Conservation (phyloP, 306 rosid genomes). For the Heteromeles arbutifolia region DNA sequence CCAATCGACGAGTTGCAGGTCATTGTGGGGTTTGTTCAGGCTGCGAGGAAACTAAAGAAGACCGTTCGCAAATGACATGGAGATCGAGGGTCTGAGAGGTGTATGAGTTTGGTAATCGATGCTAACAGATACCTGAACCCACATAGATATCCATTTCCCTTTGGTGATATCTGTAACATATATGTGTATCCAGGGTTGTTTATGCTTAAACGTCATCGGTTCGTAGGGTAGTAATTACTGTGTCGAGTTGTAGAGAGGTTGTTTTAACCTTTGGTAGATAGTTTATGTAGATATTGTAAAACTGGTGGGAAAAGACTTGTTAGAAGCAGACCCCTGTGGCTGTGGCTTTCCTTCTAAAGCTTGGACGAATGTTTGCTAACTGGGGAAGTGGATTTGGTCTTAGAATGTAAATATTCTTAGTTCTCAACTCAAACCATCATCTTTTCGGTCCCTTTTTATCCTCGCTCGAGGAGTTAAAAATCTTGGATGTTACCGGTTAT, state of each 20-base stretch:
- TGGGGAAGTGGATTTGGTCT: constrained; percentile 48
- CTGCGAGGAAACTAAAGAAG: constrained; percentile 78
- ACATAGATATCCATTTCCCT: constrained; percentile 35
- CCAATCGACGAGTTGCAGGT: constrained; percentile 99
- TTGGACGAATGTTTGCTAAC: constrained; percentile 50
- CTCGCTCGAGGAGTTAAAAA: too few species aligned
- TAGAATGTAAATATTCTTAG: constrained; percentile 34
- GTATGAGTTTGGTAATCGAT: constrained; percentile 27
- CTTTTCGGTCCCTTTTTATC: neutral
- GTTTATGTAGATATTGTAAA: constrained; percentile 60
- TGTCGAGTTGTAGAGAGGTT: constrained; percentile 43
- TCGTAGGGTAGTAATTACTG: constrained; percentile 33
- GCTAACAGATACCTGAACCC: constrained; percentile 59
- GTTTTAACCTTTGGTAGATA: constrained; percentile 38
- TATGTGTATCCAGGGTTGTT: constrained; percentile 33
- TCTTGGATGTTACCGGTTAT: too few species aligned
- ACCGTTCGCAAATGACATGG: constrained; percentile 76
- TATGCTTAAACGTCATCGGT: constrained; percentile 27
- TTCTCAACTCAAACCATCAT: neutral
- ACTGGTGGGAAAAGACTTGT: constrained; percentile 33
- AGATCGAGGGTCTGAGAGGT: constrained; percentile 1
- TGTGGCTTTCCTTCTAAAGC: constrained; percentile 35
- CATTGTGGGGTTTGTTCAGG: constrained; percentile 83
- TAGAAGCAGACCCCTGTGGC: constrained; percentile 27
- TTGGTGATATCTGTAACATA: constrained; percentile 45